These are phyloP conservation scores for Trametes sanguinea DNA, from an alignment of 768 basidiomycete genomes.

Conservation along the genomic window DNA sequence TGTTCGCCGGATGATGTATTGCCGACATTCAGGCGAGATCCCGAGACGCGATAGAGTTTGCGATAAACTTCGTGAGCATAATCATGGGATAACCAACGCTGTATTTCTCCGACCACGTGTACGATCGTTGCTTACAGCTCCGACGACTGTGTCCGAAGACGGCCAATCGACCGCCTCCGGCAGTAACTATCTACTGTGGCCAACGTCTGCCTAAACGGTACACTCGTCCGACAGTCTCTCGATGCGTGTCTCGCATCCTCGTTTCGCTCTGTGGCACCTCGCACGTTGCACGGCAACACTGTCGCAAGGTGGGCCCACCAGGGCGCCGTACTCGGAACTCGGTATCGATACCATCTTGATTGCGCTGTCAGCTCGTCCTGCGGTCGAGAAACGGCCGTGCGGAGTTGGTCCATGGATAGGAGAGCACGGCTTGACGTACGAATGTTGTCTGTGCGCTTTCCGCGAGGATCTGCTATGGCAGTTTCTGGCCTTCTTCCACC, in stretches of 20 bases:
- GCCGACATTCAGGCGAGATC: constrained; percentile 29
- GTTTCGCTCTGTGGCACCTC: constrained; percentile 2
- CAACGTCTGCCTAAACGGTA: constrained; percentile 7
- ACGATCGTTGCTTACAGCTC: constrained; percentile 14
- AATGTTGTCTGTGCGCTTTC: constrained; percentile 6
- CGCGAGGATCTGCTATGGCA: constrained; percentile 8
- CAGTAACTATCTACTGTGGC: constrained; percentile 6
- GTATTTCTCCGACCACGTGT: constrained; percentile 28
- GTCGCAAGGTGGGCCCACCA: not conserved
- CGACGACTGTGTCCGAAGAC: constrained; percentile 13
- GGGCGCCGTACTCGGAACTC: not conserved
- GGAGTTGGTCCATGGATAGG: not conserved
- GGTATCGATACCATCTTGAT: constrained; percentile 24
- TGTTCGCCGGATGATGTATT: constrained; percentile 71
- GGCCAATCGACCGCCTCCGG: constrained; percentile 1
- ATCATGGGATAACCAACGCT: constrained; percentile 24
- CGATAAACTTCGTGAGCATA: constrained; percentile 37
- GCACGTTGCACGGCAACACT: not conserved
- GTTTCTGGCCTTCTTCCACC: constrained; percentile 9
- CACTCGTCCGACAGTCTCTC: not conserved
- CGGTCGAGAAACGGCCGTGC: not conserved
- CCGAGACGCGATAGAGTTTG: constrained; percentile 37
- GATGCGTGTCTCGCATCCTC: not conserved
- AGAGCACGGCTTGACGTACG: constrained; percentile 16
- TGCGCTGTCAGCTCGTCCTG: not conserved